These are phyloP conservation scores for Gossypium arboreum DNA, from an alignment of 345 rosid species.

Conservation along the genomic window DNA sequence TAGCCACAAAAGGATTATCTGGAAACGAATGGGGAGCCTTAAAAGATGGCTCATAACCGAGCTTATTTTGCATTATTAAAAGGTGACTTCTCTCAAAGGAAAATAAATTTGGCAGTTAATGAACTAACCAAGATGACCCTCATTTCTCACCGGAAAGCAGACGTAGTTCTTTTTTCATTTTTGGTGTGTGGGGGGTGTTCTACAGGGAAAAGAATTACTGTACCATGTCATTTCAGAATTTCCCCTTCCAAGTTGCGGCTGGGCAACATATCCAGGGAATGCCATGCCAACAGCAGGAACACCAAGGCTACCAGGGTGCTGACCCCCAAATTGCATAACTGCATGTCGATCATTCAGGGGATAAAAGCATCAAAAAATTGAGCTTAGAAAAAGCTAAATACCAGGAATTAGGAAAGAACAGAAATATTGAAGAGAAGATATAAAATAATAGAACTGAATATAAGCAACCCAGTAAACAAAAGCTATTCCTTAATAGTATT, in stretches of 20 bases:
- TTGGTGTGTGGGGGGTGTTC: no score
- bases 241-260: slow-evolving; percentile 78
- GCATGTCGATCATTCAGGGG: slow-evolving; percentile 24
- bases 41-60: background rate
- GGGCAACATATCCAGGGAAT: slow-evolving; percentile 82
- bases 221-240: slow-evolving; percentile 99
- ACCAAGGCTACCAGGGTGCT: slow-evolving; percentile 80
- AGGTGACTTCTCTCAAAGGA: no score
- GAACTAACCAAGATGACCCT: no score
- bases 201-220: background rate
- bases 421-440: background rate
- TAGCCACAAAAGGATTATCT: background rate
- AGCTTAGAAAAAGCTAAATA: background rate
- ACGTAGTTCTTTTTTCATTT: no score
- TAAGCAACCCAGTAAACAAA: background rate
- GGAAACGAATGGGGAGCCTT: background rate
- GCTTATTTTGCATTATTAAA: no score
- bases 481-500: background rate
- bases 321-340: slow-evolving; percentile 93
- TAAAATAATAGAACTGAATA: background rate
- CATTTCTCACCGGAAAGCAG: no score
- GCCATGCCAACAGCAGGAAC: slow-evolving; percentile 97
- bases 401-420: background rate
- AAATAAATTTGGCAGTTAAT: no score
- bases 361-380: background rate